Base-by-base conservation (phyloP, 306 rosid genomes). In the Cicer cuneatum region DNA sequence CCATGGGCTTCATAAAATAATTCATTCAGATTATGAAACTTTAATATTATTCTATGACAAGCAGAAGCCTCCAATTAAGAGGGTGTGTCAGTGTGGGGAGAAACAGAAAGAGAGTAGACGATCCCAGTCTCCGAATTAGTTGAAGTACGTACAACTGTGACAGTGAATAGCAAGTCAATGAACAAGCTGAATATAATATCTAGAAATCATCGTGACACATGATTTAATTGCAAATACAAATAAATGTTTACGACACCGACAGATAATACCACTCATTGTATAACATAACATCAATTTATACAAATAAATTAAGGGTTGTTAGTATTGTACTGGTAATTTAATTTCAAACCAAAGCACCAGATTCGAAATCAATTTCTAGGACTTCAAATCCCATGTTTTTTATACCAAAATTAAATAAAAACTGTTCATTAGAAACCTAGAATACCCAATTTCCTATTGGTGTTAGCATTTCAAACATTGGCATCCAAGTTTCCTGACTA, bases 161-260 rank as follows among this genome's bases (percentile, higher is more conserved):
- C 10, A 56, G 8, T 51, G 66, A 61, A 59, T 52, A 5, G 80
- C 66, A 73, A 10, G 43, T 18, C 75, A 71, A 71, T 43, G 45
- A 54, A 70, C 57, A 47, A 39, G 64, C 57, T 24, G 21, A 61
- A 51, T 45, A 49, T 41, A 16, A 67, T 46, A 35, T 18, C 53
- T 19, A 5, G 46, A 6, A 69, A n/a, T 16, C 33, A 49, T 46
- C 33, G n/a, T n/a, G n/a, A n/a, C n/a, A n/a, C n/a, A n/a, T n/a
- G n/a, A n/a, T n/a, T 42, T 57, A 24, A 59, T 24, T 5, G 29
- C 7, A 68, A 40, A 67, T 40, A 66, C 57, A 46, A 66, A 47
- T 33, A 35, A 35, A 7, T 39, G 57, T 43, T 16, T 35, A 68
- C 7, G 69, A 21, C n/a, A 12, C 29, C n/a, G 69, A 53, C 2